phyloP scores from a whole-genome alignment of 352 stramenopile species.

The Globisporangium camurandrum region DNA sequence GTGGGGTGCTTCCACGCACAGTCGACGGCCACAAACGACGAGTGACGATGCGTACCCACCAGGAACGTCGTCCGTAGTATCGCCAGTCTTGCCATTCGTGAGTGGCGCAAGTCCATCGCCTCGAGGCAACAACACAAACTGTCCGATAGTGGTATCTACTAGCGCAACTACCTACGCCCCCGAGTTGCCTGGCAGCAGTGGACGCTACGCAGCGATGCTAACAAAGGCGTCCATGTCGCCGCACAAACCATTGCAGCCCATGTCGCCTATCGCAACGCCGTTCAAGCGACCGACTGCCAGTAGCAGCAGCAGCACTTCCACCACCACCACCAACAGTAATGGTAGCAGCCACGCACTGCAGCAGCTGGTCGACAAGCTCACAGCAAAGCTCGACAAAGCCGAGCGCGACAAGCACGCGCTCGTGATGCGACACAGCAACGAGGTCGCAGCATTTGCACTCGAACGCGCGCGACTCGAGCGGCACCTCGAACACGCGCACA shows the following conservation, averaged over 20 bases:
- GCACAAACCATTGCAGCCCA: background rate
- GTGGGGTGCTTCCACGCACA: slow-evolving; percentile 14
- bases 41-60: background rate
- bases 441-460: slow-evolving; percentile 62
- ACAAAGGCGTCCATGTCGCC: background rate
- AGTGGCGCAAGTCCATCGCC: background rate
- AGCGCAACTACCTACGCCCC: too few species aligned
- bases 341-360: slow-evolving; percentile 4
- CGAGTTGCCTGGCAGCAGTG: too few species aligned
- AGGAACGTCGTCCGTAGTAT: background rate
- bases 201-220: too few species aligned
- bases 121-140: background rate
- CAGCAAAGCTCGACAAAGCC: slow-evolving; percentile 24
- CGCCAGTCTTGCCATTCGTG: slow-evolving; percentile 9
- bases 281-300: background rate
- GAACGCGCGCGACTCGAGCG: slow-evolving; percentile 60
- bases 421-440: slow-evolving; percentile 36
- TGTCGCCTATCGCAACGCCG: too few species aligned
- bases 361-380: slow-evolving; percentile 20
- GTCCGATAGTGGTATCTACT: too few species aligned
- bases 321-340: slow-evolving; percentile 1
- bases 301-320: background rate
- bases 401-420: slow-evolving; percentile 50
- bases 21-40: background rate
- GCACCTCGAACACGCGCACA: slow-evolving; percentile 48